Percentiles rank a stretch among this genome's conserved stretches.
Conservation (phyloP, 179 eudicot genomes). For the Silene coronaria region DNA sequence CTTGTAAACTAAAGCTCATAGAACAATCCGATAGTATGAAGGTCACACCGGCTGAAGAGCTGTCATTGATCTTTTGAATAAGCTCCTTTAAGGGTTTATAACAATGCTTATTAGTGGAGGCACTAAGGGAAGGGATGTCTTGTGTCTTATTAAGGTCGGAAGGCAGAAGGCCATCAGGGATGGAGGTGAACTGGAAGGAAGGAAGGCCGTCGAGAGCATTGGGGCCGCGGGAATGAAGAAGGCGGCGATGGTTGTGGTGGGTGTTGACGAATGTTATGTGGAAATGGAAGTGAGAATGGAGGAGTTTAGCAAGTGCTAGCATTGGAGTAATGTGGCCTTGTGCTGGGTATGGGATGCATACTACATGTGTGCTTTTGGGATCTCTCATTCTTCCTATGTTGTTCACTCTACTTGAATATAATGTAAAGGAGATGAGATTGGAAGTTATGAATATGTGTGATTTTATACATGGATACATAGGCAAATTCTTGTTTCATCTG, state of each 20-base stretch:
- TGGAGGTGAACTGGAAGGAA: slow-evolving; percentile 20
- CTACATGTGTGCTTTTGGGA: slow-evolving; percentile 18
- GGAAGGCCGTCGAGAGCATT: slow-evolving; percentile 16
- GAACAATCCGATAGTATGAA: slow-evolving; percentile 10
- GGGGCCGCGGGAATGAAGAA: slow-evolving; percentile 20
- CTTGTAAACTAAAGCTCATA: background rate
- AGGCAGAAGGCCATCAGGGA: slow-evolving; percentile 29
- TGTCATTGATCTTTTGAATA: slow-evolving; percentile 15
- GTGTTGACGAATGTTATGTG: slow-evolving; percentile 38
- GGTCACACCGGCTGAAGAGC: background rate
- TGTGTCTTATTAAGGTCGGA: slow-evolving; percentile 26
- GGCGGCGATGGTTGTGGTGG: slow-evolving; percentile 34
- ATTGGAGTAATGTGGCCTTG: slow-evolving; percentile 34
- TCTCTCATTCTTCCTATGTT: background rate
- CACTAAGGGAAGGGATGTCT: slow-evolving; percentile 17
- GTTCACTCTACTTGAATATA: too few relatives aligned
- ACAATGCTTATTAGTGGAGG: slow-evolving; percentile 4
- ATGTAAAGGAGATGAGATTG: too few relatives aligned
- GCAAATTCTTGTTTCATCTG: too few relatives aligned
- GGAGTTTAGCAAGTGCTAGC: slow-evolving; percentile 34
- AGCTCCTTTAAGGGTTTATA: slow-evolving; percentile 16
- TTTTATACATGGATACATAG: too few relatives aligned
- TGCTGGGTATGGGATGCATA: slow-evolving; percentile 31
- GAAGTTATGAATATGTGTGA: too few relatives aligned
- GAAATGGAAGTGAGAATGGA: slow-evolving; percentile 21